Conservation (phyloP, 2,329 filamentous ascomycete genomes). For the Colletotrichum chlorophyti region DNA sequence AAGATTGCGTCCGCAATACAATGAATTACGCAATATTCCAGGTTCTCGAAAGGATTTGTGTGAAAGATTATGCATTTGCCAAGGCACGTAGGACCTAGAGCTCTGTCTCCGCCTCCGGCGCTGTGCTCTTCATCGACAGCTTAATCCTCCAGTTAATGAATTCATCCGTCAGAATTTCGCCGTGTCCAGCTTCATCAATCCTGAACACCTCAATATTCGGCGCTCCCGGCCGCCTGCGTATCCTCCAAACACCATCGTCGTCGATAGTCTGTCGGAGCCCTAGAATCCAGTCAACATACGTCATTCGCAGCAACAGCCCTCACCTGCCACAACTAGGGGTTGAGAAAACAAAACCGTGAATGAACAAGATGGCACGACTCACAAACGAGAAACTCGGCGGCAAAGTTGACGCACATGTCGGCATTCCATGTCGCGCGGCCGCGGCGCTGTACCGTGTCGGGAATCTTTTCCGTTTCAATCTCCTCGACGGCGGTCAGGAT, state of each 20-base stretch:
- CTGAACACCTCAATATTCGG: constrained; percentile 75
- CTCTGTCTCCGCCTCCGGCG: constrained; percentile 11
- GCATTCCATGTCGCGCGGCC: constrained; percentile 83
- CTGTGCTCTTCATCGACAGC: constrained; percentile 45
- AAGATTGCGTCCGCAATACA: constrained; percentile 11
- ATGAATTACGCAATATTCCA: not conserved
- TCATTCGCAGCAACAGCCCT: not conserved
- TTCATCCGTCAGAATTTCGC: constrained; percentile 76
- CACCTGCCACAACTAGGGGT: not conserved
- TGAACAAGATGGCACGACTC: constrained; percentile 40
- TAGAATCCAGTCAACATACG: constrained; percentile 38
- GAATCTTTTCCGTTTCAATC: constrained; percentile 80
- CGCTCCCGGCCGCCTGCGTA: constrained; percentile 69
- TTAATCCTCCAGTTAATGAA: constrained; percentile 80
- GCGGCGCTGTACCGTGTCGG: constrained; percentile 72
- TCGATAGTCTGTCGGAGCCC: constrained; percentile 69
- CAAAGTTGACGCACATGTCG: constrained; percentile 92
- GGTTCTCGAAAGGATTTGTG: not conserved
- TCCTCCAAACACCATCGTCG: constrained; percentile 82
- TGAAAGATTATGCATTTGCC: not conserved
- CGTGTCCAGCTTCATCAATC: constrained; percentile 76
- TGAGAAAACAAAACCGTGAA: not conserved
- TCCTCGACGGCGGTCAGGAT: constrained; percentile 77
- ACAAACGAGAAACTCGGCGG: constrained; percentile 80
- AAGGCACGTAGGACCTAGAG: not conserved